Evolutionary conservation across 2,329 filamentous ascomycete genomes (phyloP), one percentile per base, ranked within the genome.

Genomic region (Capronia americana): DNA sequence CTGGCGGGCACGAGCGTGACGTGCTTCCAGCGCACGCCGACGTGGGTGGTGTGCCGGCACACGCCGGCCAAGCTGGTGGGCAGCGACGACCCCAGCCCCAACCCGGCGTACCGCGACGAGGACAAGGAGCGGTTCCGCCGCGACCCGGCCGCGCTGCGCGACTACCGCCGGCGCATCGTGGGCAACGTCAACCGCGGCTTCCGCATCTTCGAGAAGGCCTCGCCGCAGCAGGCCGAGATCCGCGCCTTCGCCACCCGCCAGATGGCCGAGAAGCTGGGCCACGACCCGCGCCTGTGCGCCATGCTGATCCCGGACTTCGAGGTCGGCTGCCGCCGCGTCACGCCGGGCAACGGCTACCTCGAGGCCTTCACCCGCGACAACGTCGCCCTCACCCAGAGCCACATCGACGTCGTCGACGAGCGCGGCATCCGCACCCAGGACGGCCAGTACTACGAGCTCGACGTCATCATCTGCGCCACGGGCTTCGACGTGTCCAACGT

Each of bases 291-390:
- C 0, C 66, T 75, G 1, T 68, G 66, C 48, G 65, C 69, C 7
- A 63, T 66, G 48, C 65, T 73, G 38, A 72, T 72, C 20, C 76
- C 75, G 1, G 63, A 72, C 0, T 75, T 71, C 61, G 60, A 65
- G n/a, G 63, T 75, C 10, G 83, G 82, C 0, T 85, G 83, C 63
- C 76, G 82, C 12, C 76, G 83, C 1, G 69, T 84, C 24, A 84
- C 84, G 0, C 84, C 84, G 0, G 83, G 83, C 0, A 80, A 80
- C 17, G 83, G 83, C 0, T 86, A 84, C 70, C 79, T 86, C 11
- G 81, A 85, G 71, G 80, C 83, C 1, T 73, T 83, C 5, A 74
- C 75, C 3, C 56, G 80, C n/a, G 73, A 75, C 0, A 83, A 82
- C 66, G 78, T 78, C 1, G 55, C 66, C 10, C 62, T 76, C 6